Evolutionary conservation across 108 stramenopile species (phyloP).

Genomic region (Skeletonema costatum): DNA sequence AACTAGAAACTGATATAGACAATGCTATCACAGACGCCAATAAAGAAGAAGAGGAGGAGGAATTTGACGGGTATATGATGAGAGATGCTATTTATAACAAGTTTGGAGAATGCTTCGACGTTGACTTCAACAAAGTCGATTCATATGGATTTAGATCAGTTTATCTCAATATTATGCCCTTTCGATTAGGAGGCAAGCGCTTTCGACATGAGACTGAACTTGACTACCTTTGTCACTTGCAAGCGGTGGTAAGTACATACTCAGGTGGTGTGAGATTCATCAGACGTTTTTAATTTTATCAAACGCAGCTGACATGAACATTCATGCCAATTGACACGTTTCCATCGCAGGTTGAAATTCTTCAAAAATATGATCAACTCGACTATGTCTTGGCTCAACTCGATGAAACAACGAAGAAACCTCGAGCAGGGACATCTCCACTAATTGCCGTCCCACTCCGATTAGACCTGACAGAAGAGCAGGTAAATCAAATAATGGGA

Average conservation of each 20-base stretch:
- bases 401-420: slow-evolving; percentile 71
- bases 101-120: slow-evolving; percentile 66
- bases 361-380: slow-evolving; percentile 71
- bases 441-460: slow-evolving; percentile 74
- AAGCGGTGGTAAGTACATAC: slow-evolving; percentile 50
- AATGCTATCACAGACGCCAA: neutral
- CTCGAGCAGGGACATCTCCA: slow-evolving; percentile 64
- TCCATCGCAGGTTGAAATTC: slow-evolving; percentile 58
- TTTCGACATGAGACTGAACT: slow-evolving; percentile 64
- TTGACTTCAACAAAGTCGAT: slow-evolving; percentile 62
- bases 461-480: slow-evolving; percentile 64
- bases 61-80: slow-evolving; percentile 67
- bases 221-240: slow-evolving; percentile 81
- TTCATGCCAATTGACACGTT: neutral
- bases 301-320: neutral
- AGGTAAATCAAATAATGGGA: slow-evolving; percentile 65
- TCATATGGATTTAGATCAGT: slow-evolving; percentile 61
- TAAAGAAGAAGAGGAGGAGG: slow-evolving; percentile 33
- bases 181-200: slow-evolving; percentile 47
- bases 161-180: slow-evolving; percentile 73
- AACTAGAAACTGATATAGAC: no score
- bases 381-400: slow-evolving; percentile 65
- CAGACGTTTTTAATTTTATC: neutral
- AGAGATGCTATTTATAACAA: slow-evolving; percentile 59
- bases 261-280: no score